Base-by-base conservation (phyloP, 2,329 filamentous ascomycete genomes). In the Epichloe bromicola region DNA sequence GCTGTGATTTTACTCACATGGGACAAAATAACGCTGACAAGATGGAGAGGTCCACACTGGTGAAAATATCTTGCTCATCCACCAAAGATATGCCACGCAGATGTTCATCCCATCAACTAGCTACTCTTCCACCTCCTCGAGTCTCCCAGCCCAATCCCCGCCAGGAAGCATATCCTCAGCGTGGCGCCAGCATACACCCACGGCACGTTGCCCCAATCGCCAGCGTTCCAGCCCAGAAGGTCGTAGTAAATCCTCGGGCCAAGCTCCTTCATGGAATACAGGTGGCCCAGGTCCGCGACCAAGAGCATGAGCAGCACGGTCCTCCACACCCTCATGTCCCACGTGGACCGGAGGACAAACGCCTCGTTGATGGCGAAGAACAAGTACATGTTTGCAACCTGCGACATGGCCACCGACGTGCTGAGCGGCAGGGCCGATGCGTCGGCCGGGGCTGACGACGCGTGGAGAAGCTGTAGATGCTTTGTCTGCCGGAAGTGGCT, bases 351-450 rank as follows among this genome's bases (percentile, higher is more conserved):
- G 56, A 91, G 74, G 12, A 91, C 82, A 23, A 88, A 67, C 2
- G 84, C 85, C 68, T 93, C 86, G 68, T 85, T 88, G 60, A 91
- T 67, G 51, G 84, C 80, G 65, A 90, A 87, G 39, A 90, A 66
- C 68, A 30, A 30, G 26, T 90, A 91, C 55, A 90, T 72, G 66
- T 88, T 90, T 42, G 83, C 84, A 34, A 91, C 76, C 68, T 91
- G 86, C 17, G 81, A 80, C 59, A 90, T 72, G 40, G 80, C 80
- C 53, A 89, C 79, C 10, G 78, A 76, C 1, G 83, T 85, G 40
- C 74, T 75, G 37, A 76, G 67, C 1, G 84, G 79, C 6, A 83
- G 65, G 23, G 66, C 58, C 1, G 48, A 47, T 14, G 39, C 38
- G 38, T 49, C 47, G 23, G 63, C 45, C 2, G 56, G 68, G 55